Evolutionary conservation across 305 asterid species (phyloP), one percentile per base, ranked within the genome.

Genomic region (Lippia alba): DNA sequence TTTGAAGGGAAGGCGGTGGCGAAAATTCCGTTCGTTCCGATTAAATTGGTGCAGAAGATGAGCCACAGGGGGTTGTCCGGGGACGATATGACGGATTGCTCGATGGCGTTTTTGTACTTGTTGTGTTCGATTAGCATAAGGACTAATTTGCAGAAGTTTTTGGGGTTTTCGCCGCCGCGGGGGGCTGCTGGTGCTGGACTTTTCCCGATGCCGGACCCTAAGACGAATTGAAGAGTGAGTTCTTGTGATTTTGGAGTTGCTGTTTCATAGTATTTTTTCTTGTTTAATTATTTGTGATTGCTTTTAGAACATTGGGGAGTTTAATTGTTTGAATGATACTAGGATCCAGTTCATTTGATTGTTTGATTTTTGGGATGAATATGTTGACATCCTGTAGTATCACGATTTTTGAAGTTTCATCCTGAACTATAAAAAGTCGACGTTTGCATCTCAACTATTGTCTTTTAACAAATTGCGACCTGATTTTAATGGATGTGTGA

Each of bases 151-250:
- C 97, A 94, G 96, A 94, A 94, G 86, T 87, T 91, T 58, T 64
- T 94, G 76, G 98, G 98, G n/a, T 93, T 93, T 66, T 80, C 98
- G 0, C 97, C 98, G 18, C 98, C 98, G 0, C 94, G 98, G 72
- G 98, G 97, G 16, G 96, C 98, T 66, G 96, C 97, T 30, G 97
- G 89, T 33, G 88, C 90, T 30, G 96, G 96, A 1, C 78, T 93
- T 39, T 93, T 93, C 82, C 97, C 97, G 12, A 82, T 55, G 34
- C 41, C 49, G 17, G 70, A 51, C 16, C 51, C 61, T 3, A 51
- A 66, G 51, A 33, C 51, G 1, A 50, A 17, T 33, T 51, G 50
- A 51, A 41, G 70, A 16, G 8, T 34, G 32, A 39, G 18, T n/a
- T 34, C 7, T 15, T 16, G 24, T 12, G 59, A 33, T 20, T 56